Evolutionary conservation across 2,329 filamentous ascomycete species (phyloP).

Genomic region (Aaosphaeria pasadenensis): DNA sequence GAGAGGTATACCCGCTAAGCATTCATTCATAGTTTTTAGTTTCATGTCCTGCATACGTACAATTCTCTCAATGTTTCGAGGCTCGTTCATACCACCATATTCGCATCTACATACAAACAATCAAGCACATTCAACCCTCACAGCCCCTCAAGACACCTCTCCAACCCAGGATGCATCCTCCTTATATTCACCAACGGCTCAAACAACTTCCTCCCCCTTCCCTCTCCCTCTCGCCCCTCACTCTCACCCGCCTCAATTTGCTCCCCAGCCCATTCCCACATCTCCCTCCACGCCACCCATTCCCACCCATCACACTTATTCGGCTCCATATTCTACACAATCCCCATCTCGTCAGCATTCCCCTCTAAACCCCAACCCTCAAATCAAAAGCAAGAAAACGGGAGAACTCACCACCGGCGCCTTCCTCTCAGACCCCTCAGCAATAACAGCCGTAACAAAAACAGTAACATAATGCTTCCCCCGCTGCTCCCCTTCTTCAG

Average conservation of each 20-base stretch:
- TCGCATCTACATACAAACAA: not conserved
- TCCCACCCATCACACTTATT: conserved; percentile 57
- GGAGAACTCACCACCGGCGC: conserved; percentile 52
- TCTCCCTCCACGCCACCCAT: conserved; percentile 51
- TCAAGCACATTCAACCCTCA: not conserved
- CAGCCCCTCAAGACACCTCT: conserved; percentile 12
- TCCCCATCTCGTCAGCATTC: not conserved
- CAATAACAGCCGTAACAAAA: conserved; percentile 58
- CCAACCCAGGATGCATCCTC: conserved; percentile 26
- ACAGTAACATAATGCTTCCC: conserved; percentile 72
- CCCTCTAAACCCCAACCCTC: not conserved
- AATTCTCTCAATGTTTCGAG: too few relatives aligned
- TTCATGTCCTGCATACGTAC: too few relatives aligned
- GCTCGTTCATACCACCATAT: too few relatives aligned
- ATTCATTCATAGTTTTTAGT: too few relatives aligned
- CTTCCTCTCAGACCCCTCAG: conserved; percentile 39
- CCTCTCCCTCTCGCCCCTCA: conserved; percentile 18
- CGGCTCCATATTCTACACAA: conserved; percentile 36
- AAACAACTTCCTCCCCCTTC: conserved; percentile 38
- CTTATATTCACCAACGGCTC: conserved; percentile 48
- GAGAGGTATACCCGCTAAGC: too few relatives aligned
- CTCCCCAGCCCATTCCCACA: conserved; percentile 38
- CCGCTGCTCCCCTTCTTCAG: conserved; percentile 28
- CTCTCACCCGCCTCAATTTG: conserved; percentile 23
- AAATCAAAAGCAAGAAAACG: conserved; percentile 8